Conservation (phyloP, 495 filamentous ascomycete species). For the Neurospora sp. region DNA sequence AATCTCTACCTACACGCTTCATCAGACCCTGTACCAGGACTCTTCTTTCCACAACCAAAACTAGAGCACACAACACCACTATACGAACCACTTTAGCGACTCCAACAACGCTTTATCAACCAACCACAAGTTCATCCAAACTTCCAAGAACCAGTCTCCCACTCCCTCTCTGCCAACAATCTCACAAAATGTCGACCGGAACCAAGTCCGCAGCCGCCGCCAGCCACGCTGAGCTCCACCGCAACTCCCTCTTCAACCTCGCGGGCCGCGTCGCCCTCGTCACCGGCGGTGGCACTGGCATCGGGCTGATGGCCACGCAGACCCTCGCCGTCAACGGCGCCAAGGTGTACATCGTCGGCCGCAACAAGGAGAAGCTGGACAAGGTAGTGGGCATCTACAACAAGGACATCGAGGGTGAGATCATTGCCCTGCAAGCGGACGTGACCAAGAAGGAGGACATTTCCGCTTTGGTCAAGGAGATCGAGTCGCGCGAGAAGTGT, state of each 20-base stretch:
- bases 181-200: slow-evolving; percentile 32
- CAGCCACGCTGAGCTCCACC: slow-evolving; percentile 35
- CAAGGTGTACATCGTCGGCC: slow-evolving; percentile 74
- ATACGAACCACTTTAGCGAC: neutral
- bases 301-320: slow-evolving; percentile 70
- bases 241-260: slow-evolving; percentile 49
- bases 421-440: slow-evolving; percentile 55
- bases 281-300: slow-evolving; percentile 46
- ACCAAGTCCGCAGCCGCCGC: slow-evolving; percentile 23
- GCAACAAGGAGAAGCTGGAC: slow-evolving; percentile 38
- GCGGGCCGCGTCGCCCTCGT: slow-evolving; percentile 53
- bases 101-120: neutral
- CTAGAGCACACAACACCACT: neutral
- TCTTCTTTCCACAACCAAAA: neutral
- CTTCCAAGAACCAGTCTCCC: neutral
- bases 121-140: neutral
- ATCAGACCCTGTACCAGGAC: neutral
- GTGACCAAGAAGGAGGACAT: slow-evolving; percentile 68
- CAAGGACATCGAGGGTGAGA: slow-evolving; percentile 26
- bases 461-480: slow-evolving; percentile 51
- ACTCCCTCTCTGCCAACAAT: neutral
- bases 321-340: slow-evolving; percentile 71
- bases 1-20: neutral
- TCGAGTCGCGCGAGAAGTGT: slow-evolving; percentile 52
- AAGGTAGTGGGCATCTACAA: slow-evolving; percentile 23